These are phyloP conservation scores for Jaltomata sinuosa DNA, from an alignment of 257 asterid genomes.

Conservation along the genomic window DNA sequence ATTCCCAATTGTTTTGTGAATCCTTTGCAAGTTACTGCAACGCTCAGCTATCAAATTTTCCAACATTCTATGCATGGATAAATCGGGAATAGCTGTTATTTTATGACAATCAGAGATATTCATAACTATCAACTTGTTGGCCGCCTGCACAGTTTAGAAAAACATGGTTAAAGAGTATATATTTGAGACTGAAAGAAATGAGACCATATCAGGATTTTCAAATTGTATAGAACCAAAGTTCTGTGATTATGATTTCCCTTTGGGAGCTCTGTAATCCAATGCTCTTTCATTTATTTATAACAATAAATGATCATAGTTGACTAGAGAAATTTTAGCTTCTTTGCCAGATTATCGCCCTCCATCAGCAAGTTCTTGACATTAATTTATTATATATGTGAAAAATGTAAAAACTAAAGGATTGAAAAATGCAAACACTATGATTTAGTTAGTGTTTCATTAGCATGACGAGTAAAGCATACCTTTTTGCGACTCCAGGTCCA, in stretches of 20 bases:
- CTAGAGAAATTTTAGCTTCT: neutral
- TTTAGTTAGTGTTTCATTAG: neutral
- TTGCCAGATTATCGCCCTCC: neutral
- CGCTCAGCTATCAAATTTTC: conserved; percentile 16
- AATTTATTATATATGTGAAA: neutral
- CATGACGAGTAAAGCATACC: conserved; percentile 5
- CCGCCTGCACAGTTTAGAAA: conserved; percentile 6
- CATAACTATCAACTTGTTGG: conserved; percentile 17
- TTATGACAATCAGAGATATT: conserved; percentile 14
- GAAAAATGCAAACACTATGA: neutral
- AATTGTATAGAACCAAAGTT: neutral
- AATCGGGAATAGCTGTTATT: conserved; percentile 20
- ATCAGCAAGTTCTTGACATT: neutral
- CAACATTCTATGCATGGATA: conserved; percentile 12
- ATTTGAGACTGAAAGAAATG: neutral
- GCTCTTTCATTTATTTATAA: neutral
- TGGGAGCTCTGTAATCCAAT: neutral
- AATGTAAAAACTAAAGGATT: neutral
- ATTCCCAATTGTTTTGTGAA: conserved; percentile 21
- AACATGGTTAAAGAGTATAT: neutral
- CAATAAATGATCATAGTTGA: neutral
- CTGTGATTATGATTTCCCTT: neutral
- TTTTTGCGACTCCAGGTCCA: conserved; percentile 12
- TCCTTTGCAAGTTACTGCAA: conserved; percentile 9
- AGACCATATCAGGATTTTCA: neutral